Percentiles rank a stretch among this genome's conserved stretches.
Evolutionary conservation across 352 stramenopile species (phyloP).

Genomic region (Aphanomyces stellatus): DNA sequence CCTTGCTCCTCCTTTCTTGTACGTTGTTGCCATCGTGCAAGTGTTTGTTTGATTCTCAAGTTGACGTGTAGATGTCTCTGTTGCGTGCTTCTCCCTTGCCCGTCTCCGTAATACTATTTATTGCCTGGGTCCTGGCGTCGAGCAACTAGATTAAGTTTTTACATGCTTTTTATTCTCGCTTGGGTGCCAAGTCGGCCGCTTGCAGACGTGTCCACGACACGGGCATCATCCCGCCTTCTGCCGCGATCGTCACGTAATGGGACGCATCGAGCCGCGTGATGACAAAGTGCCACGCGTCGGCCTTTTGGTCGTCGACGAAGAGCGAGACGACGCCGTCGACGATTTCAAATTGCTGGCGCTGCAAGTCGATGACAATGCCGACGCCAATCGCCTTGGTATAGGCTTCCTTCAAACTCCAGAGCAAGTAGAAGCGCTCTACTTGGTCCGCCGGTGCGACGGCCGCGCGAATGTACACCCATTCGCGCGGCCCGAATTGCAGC

Average conservation of each 20-base stretch:
- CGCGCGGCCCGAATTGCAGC: constrained; percentile 40
- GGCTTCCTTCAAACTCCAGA: constrained; percentile 72
- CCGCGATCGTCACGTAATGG: constrained; percentile 10
- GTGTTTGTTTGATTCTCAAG: not conserved
- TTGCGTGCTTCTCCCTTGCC: not conserved
- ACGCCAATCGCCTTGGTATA: constrained; percentile 71
- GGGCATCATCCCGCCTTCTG: not conserved
- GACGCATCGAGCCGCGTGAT: constrained; percentile 4
- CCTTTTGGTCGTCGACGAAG: not conserved
- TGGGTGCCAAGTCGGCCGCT: not conserved
- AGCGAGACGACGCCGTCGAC: not conserved
- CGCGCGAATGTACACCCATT: constrained; percentile 49
- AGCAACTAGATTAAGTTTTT: not conserved
- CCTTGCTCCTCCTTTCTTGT: not conserved
- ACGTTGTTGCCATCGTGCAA: not conserved
- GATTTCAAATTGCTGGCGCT: constrained; percentile 42
- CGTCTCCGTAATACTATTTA: not conserved
- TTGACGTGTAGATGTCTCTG: not conserved
- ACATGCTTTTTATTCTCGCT: not conserved
- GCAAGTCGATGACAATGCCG: constrained; percentile 48
- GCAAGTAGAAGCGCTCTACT: constrained; percentile 44
- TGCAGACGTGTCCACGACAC: not conserved
- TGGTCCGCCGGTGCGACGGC: constrained; percentile 23
- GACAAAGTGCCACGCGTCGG: not conserved
- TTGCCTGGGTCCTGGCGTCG: not conserved